phyloP scores from a whole-genome alignment of 2,329 filamentous ascomycete species.

The Talaromyces islandicus region DNA sequence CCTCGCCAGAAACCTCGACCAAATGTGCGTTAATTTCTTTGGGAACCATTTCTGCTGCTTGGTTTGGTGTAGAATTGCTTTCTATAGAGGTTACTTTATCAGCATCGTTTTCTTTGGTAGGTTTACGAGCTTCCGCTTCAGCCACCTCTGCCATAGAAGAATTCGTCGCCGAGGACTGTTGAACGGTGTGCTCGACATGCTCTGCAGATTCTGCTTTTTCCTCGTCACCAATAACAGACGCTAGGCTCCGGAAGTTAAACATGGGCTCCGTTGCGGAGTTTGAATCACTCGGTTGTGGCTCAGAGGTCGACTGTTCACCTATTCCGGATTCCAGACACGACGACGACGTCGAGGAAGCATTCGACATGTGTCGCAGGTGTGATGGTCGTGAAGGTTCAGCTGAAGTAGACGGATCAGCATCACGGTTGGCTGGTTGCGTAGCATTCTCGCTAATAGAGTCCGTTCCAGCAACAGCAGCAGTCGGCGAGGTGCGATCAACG shows the following conservation, averaged over 20 bases:
- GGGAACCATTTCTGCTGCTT: slow-evolving; percentile 17
- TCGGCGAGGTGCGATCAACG: slow-evolving; percentile 50
- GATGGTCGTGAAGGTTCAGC: slow-evolving; percentile 57
- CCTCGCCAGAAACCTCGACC: slow-evolving; percentile 25
- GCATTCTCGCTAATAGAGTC: background rate
- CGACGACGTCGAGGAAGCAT: slow-evolving; percentile 75
- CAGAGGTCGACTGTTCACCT: slow-evolving; percentile 38
- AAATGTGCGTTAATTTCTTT: slow-evolving; percentile 34
- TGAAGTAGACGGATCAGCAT: slow-evolving; percentile 25
- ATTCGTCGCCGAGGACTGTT: slow-evolving; percentile 9
- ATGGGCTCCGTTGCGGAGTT: slow-evolving; percentile 63
- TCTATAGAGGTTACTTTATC: slow-evolving; percentile 7
- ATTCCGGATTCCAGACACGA: slow-evolving; percentile 62
- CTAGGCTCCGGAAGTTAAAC: slow-evolving; percentile 87
- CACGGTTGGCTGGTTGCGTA: slow-evolving; percentile 8
- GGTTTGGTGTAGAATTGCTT: slow-evolving; percentile 11
- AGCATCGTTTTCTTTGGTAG: slow-evolving; percentile 9
- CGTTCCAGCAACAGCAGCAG: slow-evolving; percentile 5
- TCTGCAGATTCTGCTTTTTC: slow-evolving; percentile 40
- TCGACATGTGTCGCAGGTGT: slow-evolving; percentile 77
- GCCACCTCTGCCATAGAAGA: slow-evolving; percentile 8
- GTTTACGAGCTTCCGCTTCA: slow-evolving; percentile 13
- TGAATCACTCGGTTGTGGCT: slow-evolving; percentile 45
- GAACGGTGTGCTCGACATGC: slow-evolving; percentile 26
- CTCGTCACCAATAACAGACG: slow-evolving; percentile 71